A percentile compares a stretch with the other conserved stretches of the same genome.
Conservation (phyloP, 768 basidiomycete genomes). For the Xerocomellus amylosporus region DNA sequence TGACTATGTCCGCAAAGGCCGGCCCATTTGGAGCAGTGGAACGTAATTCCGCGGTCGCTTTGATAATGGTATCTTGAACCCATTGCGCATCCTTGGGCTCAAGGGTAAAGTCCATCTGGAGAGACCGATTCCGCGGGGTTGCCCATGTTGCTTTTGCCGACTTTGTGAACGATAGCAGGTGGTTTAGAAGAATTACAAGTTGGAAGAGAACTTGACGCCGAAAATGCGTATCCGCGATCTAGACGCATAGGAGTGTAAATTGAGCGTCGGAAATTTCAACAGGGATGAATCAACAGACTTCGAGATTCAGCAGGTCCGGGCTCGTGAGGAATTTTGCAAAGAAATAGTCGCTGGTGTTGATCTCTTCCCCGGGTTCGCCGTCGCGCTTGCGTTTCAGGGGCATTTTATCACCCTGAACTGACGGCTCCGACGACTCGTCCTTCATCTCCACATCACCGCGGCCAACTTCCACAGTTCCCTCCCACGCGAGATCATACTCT, state of each 20-base stretch:
- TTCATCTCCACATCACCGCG: constrained; percentile 34
- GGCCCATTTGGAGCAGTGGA: constrained; percentile 78
- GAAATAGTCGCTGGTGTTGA: constrained; percentile 68
- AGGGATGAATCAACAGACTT: constrained; percentile 48
- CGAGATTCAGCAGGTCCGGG: constrained; percentile 81
- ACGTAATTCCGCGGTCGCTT: constrained; percentile 53
- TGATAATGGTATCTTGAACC: constrained; percentile 68
- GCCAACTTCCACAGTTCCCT: constrained; percentile 50
- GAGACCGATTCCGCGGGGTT: constrained; percentile 66
- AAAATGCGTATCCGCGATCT: constrained; percentile 91
- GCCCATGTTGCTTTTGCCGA: constrained; percentile 58
- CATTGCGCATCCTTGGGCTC: constrained; percentile 66
- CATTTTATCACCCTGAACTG: constrained; percentile 51
- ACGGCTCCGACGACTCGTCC: constrained; percentile 30
- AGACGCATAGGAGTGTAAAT: constrained; percentile 14
- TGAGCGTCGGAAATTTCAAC: constrained; percentile 1
- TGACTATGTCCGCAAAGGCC: constrained; percentile 71
- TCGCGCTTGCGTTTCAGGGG: constrained; percentile 68
- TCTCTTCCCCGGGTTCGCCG: constrained; percentile 50
- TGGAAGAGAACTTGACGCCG: constrained; percentile 92
- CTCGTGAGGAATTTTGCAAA: constrained; percentile 93
- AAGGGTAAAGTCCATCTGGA: constrained; percentile 82
- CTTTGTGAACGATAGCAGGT: constrained; percentile 74
- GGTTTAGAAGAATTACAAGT: constrained; percentile 70
- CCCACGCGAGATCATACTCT: constrained; percentile 80